Evolutionary conservation across 225 moss, liverwort and hornwort genomes (phyloP).

Genomic region (Straminergon stramineum): DNA sequence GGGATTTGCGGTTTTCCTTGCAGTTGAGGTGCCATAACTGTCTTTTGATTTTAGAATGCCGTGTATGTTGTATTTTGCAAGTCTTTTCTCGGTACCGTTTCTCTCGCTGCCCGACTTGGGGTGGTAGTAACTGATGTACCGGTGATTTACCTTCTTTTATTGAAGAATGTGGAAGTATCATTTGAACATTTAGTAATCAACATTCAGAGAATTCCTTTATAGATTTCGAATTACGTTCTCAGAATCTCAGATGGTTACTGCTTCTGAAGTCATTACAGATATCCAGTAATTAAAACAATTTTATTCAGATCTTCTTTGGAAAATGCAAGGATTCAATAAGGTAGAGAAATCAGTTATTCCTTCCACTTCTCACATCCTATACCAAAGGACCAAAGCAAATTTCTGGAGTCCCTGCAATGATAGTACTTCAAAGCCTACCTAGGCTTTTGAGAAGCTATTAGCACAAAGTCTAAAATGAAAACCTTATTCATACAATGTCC

Average conservation of each 20-base stretch:
- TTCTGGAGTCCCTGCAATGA: not conserved
- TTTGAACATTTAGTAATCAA: not conserved
- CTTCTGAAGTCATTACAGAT: not conserved
- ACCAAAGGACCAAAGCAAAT: not conserved
- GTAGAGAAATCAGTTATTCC: not conserved
- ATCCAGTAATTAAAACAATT: not conserved
- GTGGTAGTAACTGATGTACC: not conserved
- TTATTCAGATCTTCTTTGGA: not conserved
- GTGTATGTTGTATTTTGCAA: not conserved
- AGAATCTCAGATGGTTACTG: not conserved
- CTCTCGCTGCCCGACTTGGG: not conserved
- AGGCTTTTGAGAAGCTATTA: not conserved
- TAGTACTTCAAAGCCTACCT: not conserved
- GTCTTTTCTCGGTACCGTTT: not conserved
- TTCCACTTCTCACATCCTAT: not conserved
- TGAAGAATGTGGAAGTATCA: not conserved
- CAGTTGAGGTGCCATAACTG: constrained; percentile 2
- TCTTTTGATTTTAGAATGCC: not conserved
- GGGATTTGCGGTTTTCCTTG: not conserved
- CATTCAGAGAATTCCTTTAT: not conserved
- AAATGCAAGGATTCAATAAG: not conserved
- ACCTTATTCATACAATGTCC: not conserved
- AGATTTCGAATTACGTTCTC: not conserved
- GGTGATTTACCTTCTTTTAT: too few relatives aligned
- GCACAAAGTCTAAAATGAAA: not conserved